A percentile compares a stretch with the other conserved stretches of the same genome.
These are phyloP conservation scores for Hibiscus tridactylites DNA, from an alignment of 345 rosid genomes.

Conservation along the genomic window DNA sequence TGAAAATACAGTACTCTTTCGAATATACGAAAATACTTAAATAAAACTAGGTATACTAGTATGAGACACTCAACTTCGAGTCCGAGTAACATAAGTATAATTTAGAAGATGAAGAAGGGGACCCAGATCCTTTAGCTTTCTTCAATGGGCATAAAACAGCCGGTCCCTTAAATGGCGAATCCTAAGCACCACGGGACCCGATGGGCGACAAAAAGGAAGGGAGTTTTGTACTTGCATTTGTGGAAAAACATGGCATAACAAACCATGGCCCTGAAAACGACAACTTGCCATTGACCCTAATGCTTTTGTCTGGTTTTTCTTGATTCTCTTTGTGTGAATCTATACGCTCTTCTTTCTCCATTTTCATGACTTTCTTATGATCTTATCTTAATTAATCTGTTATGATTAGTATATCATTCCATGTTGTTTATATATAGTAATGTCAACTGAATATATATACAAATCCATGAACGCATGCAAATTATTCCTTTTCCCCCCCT, in stretches of 20 bases:
- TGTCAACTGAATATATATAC: neutral
- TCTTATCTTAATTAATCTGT: conserved; percentile 7
- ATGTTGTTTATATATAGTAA: neutral
- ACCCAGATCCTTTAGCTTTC: conserved; percentile 41
- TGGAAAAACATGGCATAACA: conserved; percentile 21
- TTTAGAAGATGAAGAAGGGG: conserved; percentile 29
- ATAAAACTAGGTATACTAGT: too few species aligned
- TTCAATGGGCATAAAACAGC: conserved; percentile 51
- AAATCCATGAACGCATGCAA: neutral
- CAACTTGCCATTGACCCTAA: conserved; percentile 18
- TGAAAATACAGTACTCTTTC: too few species aligned
- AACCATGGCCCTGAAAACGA: conserved; percentile 20
- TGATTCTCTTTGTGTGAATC: conserved; percentile 31
- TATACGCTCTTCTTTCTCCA: conserved; percentile 17
- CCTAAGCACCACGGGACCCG: conserved; percentile 36
- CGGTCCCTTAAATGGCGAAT: conserved; percentile 30
- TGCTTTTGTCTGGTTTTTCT: conserved; percentile 18
- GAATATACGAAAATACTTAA: too few species aligned
- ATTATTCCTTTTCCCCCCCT: neutral
- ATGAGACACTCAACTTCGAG: neutral
- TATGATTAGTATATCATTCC: neutral
- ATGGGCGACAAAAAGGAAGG: conserved; percentile 1
- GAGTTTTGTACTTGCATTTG: conserved; percentile 25
- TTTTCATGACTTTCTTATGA: neutral
- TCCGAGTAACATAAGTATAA: conserved; percentile 1